Percentiles rank a stretch among this genome's conserved stretches.
Evolutionary conservation across 176 grass and related monocot genomes (phyloP).

Genomic region (Avena sativa): DNA sequence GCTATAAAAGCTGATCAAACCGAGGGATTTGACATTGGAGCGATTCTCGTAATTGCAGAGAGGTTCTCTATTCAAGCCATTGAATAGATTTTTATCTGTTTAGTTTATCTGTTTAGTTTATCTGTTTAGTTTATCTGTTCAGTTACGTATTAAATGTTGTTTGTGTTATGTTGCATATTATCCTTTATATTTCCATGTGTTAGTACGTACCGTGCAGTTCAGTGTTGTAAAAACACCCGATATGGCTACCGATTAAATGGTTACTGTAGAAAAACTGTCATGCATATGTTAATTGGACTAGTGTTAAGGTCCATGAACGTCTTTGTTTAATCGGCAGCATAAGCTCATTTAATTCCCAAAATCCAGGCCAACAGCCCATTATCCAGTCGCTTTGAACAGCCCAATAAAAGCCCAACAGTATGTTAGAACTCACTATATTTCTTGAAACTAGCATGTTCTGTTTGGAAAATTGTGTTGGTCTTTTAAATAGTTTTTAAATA

Average conservation of each 20-base stretch:
- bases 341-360: neutral
- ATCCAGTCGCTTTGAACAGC: neutral
- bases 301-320: neutral
- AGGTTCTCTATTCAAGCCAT: constrained; percentile 57
- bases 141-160: neutral
- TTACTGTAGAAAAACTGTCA: neutral
- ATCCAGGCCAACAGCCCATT: neutral
- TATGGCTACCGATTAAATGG: neutral
- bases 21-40: constrained; percentile 92
- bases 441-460: constrained; percentile 14
- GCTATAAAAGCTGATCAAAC: constrained; percentile 85
- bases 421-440: neutral
- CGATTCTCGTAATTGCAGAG: constrained; percentile 81
- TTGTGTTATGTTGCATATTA: neutral
- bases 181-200: constrained; percentile 10
- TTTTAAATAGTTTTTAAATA: neutral
- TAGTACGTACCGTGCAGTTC: constrained; percentile 3
- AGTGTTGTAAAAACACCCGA: neutral
- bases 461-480: neutral
- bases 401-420: neutral
- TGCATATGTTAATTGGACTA: neutral
- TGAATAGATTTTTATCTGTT: neutral
- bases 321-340: neutral
- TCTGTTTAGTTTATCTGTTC: neutral
- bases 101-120: neutral